Base-by-base conservation (phyloP, 164 flowering plant species). In the Paratinospora sagittata region DNA sequence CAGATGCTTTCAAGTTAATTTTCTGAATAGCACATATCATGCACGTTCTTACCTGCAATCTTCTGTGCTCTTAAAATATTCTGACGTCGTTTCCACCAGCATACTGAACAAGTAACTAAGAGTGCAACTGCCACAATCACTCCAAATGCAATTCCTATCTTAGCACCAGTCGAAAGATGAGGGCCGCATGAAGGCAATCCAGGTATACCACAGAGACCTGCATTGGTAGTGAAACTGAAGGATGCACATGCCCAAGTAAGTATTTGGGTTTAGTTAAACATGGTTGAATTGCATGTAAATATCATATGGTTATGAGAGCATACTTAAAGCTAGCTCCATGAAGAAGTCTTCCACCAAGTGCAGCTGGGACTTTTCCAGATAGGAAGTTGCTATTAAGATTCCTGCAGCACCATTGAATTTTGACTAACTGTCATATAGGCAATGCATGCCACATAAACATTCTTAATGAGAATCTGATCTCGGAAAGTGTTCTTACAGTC, bases 261-360 rank as follows among this genome's bases (percentile, higher is more conserved):
- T 21, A 67, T 36, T 9, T 10, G 6, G 24, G 27, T 57, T 30
- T 36, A 61, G 27, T 41, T 10, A 30, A 14, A 12, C 14, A 37
- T 19, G 27, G 21, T 24, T 62, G 24, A 11, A 33, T 55, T 55
- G 61, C 21, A 21, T 21, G 24, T 55, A 55, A 70, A 57, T 8
- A 12, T 36, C 43, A 41, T 73, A 17, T 13, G 19, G 26, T 45
- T 17, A 67, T 21, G 27, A 65, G 5, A 39, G 27, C 92, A 68
- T 87, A 96, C 99, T 96, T 96, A 85, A 90, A 96, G 86, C 97
- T 96, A 73, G 97, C 97, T 78, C 99, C 78, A 73, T 91, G 97
- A 78, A 96, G 82, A 80, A 91, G 93, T 81, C 86, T 85, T 78
- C 88, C 99, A 65, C 92, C 99, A 37, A 96, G 86, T 27, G 84